Evolutionary conservation across 345 rosid genomes (phyloP), one percentile per base, ranked within the genome.

Genomic region (Populus ilicifolia): DNA sequence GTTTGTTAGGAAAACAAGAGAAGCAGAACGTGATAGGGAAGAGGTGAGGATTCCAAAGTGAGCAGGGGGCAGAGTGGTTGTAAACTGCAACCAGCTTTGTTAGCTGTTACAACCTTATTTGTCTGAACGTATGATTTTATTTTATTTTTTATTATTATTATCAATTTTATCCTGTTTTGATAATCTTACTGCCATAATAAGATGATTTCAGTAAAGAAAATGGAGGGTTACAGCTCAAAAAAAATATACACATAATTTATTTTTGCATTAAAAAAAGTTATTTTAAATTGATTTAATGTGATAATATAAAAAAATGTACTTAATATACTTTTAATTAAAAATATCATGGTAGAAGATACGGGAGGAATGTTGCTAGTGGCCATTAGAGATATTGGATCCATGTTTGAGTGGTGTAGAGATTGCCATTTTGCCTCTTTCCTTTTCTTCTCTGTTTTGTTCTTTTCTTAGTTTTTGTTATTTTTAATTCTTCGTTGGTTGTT

Each of bases 311-410:
- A 0, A 4, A 4, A 33, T 33, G 5, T 0, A 4, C 5, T 4
- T 4, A 33, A 33, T 33, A 33, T 33, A 33, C 4, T 30, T 30
- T 30, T 2, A 30, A 30, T 2, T 30, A 30, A 3, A 30, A 30
- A 30, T 30, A 30, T 3, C 33, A 4, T 33, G 36, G 36, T 36
- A 30, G 35, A 81, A 73, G 97, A 92, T 90, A 88, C 87, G 86
- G 89, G 36, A 35, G 85, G 63, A 75, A 84, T 62, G 87, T 83
- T 84, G 63, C 79, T 68, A 90, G 88, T 93, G 97, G 92, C 67
- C 81, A 75, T 27, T 48, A 39, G 56, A 83, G 96, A 91, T 89
- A 87, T 74, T 71, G 90, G 86, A 85, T 72, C 84, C 80, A 54
- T 46, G 30, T 41, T 71, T 79, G 84, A 75, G 93, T 89, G 95